Evolutionary conservation across 2,329 filamentous ascomycete genomes (phyloP), one percentile per base, ranked within the genome.

Genomic region (Huntiella savannae): DNA sequence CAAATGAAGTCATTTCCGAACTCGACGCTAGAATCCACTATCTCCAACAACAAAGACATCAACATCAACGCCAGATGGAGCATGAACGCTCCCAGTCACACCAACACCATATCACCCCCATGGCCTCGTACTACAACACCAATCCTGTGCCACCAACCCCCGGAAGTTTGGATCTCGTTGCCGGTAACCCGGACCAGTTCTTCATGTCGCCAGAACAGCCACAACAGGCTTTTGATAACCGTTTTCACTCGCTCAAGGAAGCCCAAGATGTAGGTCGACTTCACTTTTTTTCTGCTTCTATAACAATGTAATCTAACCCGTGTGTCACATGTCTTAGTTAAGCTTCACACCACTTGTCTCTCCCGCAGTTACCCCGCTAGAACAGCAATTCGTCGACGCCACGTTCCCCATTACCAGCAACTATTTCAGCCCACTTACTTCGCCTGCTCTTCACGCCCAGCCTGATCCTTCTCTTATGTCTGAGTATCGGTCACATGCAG

Each of bases 341-440:
- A 68, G 77, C 7, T 87, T 87, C 57, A 88, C 82, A 2, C 83
- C 83, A 1, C 69, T 88, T 28, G 82, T 83, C 8, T 87, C 83
- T 13, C 83, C 83, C n/a, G 83, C 82, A 4, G 82, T 88, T 38
- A 87, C 82, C 2, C 82, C 83, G 16, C 68, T 86, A 43, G 83
- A 87, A 55, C 75, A 79, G 52, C 67, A 70, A 40, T 38, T 28
- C 17, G 63, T 73, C 33, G 71, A 76, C 17, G 62, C 61, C 32
- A 63, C 65, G 41, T 83, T 75, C 54, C 70, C 72, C 4, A 68
- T 82, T 3, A 77, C 79, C 0, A 73, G 73, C 33, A 73, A 80
- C 33, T 88, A 86, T 62, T 87, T 91, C 58, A 91, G 82, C 56
- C 83, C 83, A 7, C 67, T 91, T 42, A 86, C 81, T 4, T 91